Percentiles rank a stretch among this genome's conserved stretches.
Conservation (phyloP, 2,329 filamentous ascomycete genomes). For the Fusarium burgessii region DNA sequence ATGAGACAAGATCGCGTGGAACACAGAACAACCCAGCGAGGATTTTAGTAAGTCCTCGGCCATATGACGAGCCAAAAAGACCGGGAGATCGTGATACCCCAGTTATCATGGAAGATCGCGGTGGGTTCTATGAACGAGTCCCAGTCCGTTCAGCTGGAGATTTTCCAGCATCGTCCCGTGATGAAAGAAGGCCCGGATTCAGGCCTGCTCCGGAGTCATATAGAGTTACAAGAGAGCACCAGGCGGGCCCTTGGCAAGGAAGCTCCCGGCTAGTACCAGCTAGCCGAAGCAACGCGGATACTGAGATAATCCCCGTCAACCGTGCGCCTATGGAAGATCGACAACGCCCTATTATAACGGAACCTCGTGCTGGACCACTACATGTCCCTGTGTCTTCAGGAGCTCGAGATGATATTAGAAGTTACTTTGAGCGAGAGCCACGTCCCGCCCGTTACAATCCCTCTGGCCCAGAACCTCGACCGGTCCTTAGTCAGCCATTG, state of each 20-base stretch:
- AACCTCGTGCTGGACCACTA: slow-evolving; percentile 19
- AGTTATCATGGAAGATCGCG: slow-evolving; percentile 56
- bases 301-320: slow-evolving; percentile 39
- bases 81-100: slow-evolving; percentile 50
- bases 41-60: slow-evolving; percentile 44
- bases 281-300: slow-evolving; percentile 29
- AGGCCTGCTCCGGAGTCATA: slow-evolving; percentile 20
- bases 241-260: slow-evolving; percentile 39
- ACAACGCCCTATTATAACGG: slow-evolving; percentile 14
- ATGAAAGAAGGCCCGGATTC: slow-evolving; percentile 30
- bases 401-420: slow-evolving; percentile 5
- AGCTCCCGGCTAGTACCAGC: slow-evolving; percentile 33
- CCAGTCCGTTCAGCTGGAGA: slow-evolving; percentile 28
- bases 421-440: slow-evolving; percentile 17
- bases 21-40: slow-evolving; percentile 26
- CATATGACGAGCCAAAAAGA: slow-evolving; percentile 49
- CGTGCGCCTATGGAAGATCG: slow-evolving; percentile 21
- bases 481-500: slow-evolving; percentile 21
- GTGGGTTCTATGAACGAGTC: slow-evolving; percentile 54
- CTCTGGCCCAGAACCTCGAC: slow-evolving; percentile 24
- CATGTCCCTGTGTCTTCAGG: slow-evolving; percentile 6
- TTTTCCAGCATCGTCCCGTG: slow-evolving; percentile 14
- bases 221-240: slow-evolving; percentile 31
- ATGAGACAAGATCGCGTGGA: slow-evolving; percentile 33
- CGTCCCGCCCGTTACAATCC: slow-evolving; percentile 18